These are phyloP conservation scores for Pochonia chlamydosporia DNA, from an alignment of 2,329 filamentous ascomycete species.

Conservation along the genomic window DNA sequence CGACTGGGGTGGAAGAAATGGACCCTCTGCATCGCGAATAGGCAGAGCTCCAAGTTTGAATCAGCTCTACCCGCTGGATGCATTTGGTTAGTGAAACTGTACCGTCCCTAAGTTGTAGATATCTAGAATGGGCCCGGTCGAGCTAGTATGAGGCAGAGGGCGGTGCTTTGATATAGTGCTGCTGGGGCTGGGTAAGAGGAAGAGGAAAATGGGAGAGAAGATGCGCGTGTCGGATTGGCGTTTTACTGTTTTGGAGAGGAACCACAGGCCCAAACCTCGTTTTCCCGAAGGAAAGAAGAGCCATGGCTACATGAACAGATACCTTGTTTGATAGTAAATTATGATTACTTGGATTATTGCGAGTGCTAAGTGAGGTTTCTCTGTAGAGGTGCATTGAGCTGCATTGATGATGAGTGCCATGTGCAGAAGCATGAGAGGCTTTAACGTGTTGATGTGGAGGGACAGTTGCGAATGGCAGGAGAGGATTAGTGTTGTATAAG, in stretches of 20 bases:
- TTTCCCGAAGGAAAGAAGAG: slow-evolving; percentile 22
- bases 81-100: background rate
- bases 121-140: background rate
- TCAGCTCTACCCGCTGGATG: background rate
- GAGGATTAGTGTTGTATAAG: too few species aligned
- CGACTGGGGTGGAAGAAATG: slow-evolving; percentile 58
- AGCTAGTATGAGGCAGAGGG: background rate
- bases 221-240: slow-evolving; percentile 7
- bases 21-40: slow-evolving; percentile 52
- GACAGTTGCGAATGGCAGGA: too few species aligned
- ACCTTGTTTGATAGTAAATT: slow-evolving; percentile 21
- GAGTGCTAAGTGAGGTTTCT: too few species aligned
- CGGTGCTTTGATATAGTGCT: background rate
- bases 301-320: slow-evolving; percentile 30
- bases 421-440: too few species aligned
- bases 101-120: background rate
- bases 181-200: background rate
- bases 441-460: too few species aligned
- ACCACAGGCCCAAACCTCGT: slow-evolving; percentile 16
- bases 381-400: too few species aligned
- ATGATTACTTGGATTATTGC: background rate
- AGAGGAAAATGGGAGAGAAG: background rate
- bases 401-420: too few species aligned
- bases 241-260: slow-evolving; percentile 18
- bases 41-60: background rate